Evolutionary conservation across 495 filamentous ascomycete species (phyloP).

Genomic region (Darksidea phi): DNA sequence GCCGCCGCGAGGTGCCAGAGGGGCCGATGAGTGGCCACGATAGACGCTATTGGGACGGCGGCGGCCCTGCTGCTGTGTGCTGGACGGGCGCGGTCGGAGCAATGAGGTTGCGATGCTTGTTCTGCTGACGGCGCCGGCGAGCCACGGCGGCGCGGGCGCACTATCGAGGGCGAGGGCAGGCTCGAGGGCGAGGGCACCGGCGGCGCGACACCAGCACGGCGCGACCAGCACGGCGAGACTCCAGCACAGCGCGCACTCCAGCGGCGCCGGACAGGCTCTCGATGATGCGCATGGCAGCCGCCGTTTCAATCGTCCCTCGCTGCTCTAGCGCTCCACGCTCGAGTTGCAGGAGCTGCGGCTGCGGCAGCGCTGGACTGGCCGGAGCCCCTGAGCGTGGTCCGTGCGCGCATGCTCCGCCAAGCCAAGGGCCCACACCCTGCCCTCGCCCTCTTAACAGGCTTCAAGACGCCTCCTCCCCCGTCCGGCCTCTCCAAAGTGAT

Average conservation of each 20-base stretch:
- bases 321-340: background rate
- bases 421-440: background rate
- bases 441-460: constrained; percentile 13
- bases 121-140: background rate
- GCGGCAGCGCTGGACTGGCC: constrained; percentile 1
- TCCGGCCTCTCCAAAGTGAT: constrained; percentile 38
- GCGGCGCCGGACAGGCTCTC: background rate
- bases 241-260: background rate
- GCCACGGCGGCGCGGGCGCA: background rate
- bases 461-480: constrained; percentile 39
- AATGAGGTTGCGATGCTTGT: constrained; percentile 22
- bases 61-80: constrained; percentile 17
- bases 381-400: background rate
- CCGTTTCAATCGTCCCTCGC: constrained; percentile 1
- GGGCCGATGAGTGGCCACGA: constrained; percentile 7
- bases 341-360: background rate
- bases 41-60: constrained; percentile 10
- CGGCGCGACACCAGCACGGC: too few relatives aligned
- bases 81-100: constrained; percentile 2
- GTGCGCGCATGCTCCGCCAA: background rate
- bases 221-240: background rate
- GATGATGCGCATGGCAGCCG: constrained; percentile 4
- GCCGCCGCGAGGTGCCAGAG: background rate
- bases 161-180: background rate
- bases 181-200: too few relatives aligned